Base-by-base conservation (phyloP, 2,329 filamentous ascomycete genomes). In the Lasiodiplodia sp. region DNA sequence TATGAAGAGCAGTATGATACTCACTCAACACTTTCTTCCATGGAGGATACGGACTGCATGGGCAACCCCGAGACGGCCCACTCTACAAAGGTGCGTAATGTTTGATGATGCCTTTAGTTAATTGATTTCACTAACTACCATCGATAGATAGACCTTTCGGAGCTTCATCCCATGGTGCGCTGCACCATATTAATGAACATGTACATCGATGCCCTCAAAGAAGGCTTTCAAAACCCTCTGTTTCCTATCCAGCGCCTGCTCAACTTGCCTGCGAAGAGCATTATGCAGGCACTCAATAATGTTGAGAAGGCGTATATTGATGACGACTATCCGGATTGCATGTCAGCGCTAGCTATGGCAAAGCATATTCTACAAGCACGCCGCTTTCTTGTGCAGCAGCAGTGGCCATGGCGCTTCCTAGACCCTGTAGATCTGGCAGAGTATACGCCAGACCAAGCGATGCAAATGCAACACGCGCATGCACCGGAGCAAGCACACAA, bases 151-250 rank as follows among this genome's bases (percentile, higher is more conserved):
- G 67, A 11, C 1, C 47, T 68, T 14, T 18, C 23, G 6, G 25
- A 12, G 4, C 57, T 68, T 38, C 28, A 34, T 6, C 25, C 14
- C 4, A 25, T 68, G 34, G n/a, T 38, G 37, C 67, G 53, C 16
- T 38, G 16, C 28, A 68, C 57, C 10, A 56, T 68, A n/a, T 57
- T 64, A 5, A 18, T n/a, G 6, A 68, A 64, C n/a, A 64, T 68
- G 21, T 51, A 49, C 37, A 38, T 37, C 25, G 38, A 25, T 11
- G 58, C 67, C 14, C 18, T 47, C 10, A 14, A n/a, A 1, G 47
- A 64, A 38, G 18, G 60, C 7, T 67, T 57, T 16, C 38, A 37
- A 4, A 40, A 67, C n/a, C 38, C 53, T 2, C 14, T 23, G 7
- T 67, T 56, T n/a, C 65, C 65, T 2, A 23, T 67, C 6, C 65